Evolutionary conservation across 2,329 filamentous ascomycete genomes (phyloP).

Genomic region (Colletotrichum lupini): DNA sequence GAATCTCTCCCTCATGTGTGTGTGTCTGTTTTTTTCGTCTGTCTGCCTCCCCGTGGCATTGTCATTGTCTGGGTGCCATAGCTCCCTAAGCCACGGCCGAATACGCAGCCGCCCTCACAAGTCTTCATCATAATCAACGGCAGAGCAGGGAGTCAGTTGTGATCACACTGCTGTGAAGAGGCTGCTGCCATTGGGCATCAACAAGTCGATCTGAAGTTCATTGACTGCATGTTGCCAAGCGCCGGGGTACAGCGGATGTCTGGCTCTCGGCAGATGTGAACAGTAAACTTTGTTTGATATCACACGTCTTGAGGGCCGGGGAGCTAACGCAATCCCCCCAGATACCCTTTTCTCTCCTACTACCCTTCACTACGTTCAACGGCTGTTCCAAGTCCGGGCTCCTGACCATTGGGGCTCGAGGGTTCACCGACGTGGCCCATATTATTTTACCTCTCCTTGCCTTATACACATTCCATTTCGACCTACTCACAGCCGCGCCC

Average conservation of each 20-base stretch:
- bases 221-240: background rate
- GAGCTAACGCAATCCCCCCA: background rate
- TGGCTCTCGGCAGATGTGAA: constrained; percentile 12
- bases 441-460: background rate
- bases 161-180: background rate
- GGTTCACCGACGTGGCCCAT: background rate
- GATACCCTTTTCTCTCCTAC: background rate
- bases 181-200: constrained; percentile 1
- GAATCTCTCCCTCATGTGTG: background rate
- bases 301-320: background rate
- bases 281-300: constrained; percentile 27
- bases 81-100: background rate
- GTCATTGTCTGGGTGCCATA: background rate
- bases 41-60: background rate
- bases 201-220: background rate
- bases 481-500: constrained; percentile 3
- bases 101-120: background rate
- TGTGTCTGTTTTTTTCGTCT: background rate
- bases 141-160: background rate
- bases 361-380: background rate
- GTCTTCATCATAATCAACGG: background rate
- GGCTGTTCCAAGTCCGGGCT: background rate
- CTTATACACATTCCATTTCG: constrained; percentile 17
- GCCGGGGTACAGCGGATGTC: background rate
- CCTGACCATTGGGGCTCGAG: background rate